Percentiles rank a stretch among this genome's conserved stretches.
phyloP scores from a whole-genome alignment of 345 rosid species.

The Gossypium ekmanianum region DNA sequence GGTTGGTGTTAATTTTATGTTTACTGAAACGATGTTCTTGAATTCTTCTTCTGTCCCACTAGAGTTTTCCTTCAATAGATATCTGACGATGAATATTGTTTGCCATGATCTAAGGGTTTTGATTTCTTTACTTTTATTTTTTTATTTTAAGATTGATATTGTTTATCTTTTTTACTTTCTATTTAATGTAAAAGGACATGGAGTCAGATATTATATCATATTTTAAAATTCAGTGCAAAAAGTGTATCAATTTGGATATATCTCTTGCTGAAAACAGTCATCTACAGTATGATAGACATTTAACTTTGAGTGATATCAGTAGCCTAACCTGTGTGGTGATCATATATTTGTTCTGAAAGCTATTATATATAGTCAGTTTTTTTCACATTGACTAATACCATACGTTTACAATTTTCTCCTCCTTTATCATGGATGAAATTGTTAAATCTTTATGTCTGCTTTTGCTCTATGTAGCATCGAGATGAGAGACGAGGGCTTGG shows the following conservation, averaged over 20 bases:
- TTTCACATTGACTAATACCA: neutral
- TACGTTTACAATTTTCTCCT: neutral
- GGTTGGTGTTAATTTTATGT: neutral
- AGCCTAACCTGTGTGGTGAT: neutral
- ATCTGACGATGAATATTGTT: neutral
- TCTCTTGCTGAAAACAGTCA: neutral
- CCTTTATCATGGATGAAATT: neutral
- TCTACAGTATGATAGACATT: neutral
- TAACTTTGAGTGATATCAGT: neutral
- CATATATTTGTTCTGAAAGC: neutral
- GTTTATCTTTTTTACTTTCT: neutral
- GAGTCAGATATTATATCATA: neutral
- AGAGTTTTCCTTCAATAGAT: neutral
- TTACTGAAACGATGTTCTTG: neutral
- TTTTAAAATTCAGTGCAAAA: neutral
- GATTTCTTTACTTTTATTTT: neutral
- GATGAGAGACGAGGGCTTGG: constrained; percentile 96
- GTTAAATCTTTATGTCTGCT: neutral
- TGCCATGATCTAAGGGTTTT: neutral
- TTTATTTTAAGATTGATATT: neutral
- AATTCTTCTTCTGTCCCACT: neutral
- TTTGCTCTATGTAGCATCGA: constrained; percentile 62
- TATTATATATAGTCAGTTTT: neutral
- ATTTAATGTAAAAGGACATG: neutral
- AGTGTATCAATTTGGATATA: neutral